These are phyloP conservation scores for Sclerotinia subarctica DNA, from an alignment of 2,329 filamentous ascomycete species.

Conservation along the genomic window DNA sequence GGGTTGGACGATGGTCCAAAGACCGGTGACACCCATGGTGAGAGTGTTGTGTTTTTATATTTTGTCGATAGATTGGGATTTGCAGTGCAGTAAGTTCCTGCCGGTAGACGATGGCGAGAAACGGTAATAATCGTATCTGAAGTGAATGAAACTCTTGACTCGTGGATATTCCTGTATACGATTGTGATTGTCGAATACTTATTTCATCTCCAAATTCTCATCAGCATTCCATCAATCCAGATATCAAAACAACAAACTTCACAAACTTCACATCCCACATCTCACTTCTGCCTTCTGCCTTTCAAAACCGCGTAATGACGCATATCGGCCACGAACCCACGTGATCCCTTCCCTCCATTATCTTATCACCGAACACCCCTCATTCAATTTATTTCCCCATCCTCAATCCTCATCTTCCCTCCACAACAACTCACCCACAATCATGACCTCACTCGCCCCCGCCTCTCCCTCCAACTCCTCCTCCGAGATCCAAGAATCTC, in stretches of 20 bases:
- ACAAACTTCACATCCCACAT: neutral
- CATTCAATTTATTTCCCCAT: neutral
- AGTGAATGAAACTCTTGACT: neutral
- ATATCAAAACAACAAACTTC: neutral
- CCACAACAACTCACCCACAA: neutral
- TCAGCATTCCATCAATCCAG: neutral
- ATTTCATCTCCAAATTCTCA: neutral
- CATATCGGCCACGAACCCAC: conserved; percentile 19
- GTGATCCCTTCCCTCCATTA: conserved; percentile 21
- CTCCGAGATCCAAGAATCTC: neutral
- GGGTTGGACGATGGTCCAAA: conserved; percentile 94
- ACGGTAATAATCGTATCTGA: neutral
- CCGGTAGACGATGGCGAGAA: neutral
- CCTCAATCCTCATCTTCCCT: neutral
- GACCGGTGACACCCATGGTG: conserved; percentile 92
- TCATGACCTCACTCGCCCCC: neutral
- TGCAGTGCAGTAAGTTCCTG: neutral
- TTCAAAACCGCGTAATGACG: conserved; percentile 12
- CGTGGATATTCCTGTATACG: neutral
- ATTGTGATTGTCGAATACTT: neutral
- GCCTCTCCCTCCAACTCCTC: neutral
- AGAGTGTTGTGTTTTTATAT: neutral
- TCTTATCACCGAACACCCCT: conserved; percentile 22
- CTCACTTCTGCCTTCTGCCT: neutral
- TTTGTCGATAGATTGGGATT: neutral